These are phyloP conservation scores for Ustilago sp. DNA, from an alignment of 1,284 basidiomycete genomes.

Conservation along the genomic window DNA sequence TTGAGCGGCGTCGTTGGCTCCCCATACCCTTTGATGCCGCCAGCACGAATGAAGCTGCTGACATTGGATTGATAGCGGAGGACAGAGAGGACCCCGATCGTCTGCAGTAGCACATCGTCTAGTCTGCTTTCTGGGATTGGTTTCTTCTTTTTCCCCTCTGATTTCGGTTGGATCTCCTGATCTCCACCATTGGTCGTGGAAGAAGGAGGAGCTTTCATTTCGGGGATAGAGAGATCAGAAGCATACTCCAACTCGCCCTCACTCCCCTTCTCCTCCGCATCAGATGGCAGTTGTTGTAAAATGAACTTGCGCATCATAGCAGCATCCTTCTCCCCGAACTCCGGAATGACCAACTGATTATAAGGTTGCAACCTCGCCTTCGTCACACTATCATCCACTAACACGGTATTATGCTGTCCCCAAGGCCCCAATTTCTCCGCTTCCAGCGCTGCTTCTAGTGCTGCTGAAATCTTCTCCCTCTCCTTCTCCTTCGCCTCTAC, in stretches of 20 bases:
- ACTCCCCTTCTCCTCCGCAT: constrained; percentile 4
- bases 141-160: constrained; percentile 19
- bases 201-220: not conserved
- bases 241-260: constrained; percentile 35
- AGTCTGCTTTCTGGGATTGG: constrained; percentile 26
- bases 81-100: constrained; percentile 64
- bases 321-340: constrained; percentile 50
- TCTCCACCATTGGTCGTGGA: not conserved
- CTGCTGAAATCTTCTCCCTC: not conserved
- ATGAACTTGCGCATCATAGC: constrained; percentile 31
- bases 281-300: constrained; percentile 13
- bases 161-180: not conserved
- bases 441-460: not conserved
- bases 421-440: constrained; percentile 40
- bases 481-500: constrained; percentile 1
- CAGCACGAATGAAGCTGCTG: constrained; percentile 49
- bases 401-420: constrained; percentile 80
- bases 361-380: constrained; percentile 83
- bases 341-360: constrained; percentile 63
- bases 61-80: constrained; percentile 56
- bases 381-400: constrained; percentile 82
- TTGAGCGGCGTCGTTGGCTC: constrained; percentile 11
- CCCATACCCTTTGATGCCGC: constrained; percentile 44
- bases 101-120: constrained; percentile 64
- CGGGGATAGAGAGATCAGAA: constrained; percentile 28